Base-by-base conservation (phyloP, 208 protist genomes). In the Blechomonas ayalai region DNA sequence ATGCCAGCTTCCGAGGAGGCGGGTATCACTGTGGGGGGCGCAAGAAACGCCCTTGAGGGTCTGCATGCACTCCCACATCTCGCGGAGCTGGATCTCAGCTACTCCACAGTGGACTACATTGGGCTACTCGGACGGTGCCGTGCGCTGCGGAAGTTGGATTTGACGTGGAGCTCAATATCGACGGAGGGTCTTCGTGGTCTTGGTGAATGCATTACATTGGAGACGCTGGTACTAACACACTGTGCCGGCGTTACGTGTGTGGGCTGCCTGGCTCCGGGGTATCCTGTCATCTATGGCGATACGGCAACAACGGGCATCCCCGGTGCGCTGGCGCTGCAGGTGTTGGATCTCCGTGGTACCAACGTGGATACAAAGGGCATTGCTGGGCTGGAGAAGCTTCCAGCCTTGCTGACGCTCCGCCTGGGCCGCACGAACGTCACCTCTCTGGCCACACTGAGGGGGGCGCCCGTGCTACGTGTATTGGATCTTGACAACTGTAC, bases 171-270 rank as follows among this genome's bases (percentile, higher is more conserved):
- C 62, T 71, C 71, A 5, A 58, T 70, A 19, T 13, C 41, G 27
- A 67, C 56, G 43, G 71, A 79, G 39, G 67, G 66, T 0, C 66
- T 79, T 50, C 59, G 53, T 3, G 71, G 71, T 15, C 54, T 79
- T 25, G 71, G 60, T 1, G 50, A 67, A 36, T 60, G 73, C 31
- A 42, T 52, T n/a, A 74, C 71, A 22, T 52, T 79, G 20, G 32
- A 66, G 26, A 59, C 46, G 22, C 34, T 79, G 13, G 8, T 19
- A 12, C 23, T 47, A 8, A 13, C 33, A 7, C 41, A 47, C 23
- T 47, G 41, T 31, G 12, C 41, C 47, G 66, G 62, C 32, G 65
- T 79, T 18, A 71, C 64, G 3, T 60, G 71, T 61, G 74, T 79
- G 71, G 55, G 62, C 27, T 35, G 42, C 34, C 29, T 79, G 52